Evolutionary conservation across 169 alveolate species (phyloP).

Genomic region (Plasmodium knowlesi): DNA sequence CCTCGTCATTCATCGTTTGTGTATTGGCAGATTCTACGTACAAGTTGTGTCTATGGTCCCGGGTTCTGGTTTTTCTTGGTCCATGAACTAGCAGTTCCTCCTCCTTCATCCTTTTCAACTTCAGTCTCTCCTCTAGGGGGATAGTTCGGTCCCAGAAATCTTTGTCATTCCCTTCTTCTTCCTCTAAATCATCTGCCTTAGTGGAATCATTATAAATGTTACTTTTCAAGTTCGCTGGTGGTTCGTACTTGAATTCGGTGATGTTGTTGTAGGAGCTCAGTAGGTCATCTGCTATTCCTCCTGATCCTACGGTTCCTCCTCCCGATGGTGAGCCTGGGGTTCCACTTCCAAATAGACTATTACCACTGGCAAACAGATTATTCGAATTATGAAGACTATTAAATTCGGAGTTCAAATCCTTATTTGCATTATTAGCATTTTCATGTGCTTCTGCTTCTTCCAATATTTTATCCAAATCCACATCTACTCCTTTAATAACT

Average conservation of each 20-base stretch:
- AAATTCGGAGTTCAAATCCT: slow-evolving; percentile 69
- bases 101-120: slow-evolving; percentile 85
- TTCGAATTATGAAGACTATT: slow-evolving; percentile 39
- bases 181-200: slow-evolving; percentile 70
- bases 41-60: slow-evolving; percentile 61
- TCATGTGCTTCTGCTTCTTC: slow-evolving; percentile 91
- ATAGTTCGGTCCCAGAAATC: slow-evolving; percentile 92
- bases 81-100: slow-evolving; percentile 89
- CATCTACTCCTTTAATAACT: slow-evolving; percentile 80
- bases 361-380: slow-evolving; percentile 23
- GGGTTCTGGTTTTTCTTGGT: slow-evolving; percentile 89
- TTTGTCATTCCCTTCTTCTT: slow-evolving; percentile 86
- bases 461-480: slow-evolving; percentile 90
- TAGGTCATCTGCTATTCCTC: slow-evolving; percentile 90
- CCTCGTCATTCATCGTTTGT: slow-evolving; percentile 9
- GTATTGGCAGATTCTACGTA: neutral
- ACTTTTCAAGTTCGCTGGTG: slow-evolving; percentile 84
- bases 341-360: slow-evolving; percentile 33
- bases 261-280: slow-evolving; percentile 91
- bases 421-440: slow-evolving; percentile 80
- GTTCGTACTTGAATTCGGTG: slow-evolving; percentile 92
- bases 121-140: slow-evolving; percentile 90
- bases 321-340: slow-evolving; percentile 67
- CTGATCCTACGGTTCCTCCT: slow-evolving; percentile 80
- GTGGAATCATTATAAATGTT: slow-evolving; percentile 84